These are phyloP conservation scores for Rhizophagus sp. DNA, from an alignment of 192 early-diverging fungal genomes.

Conservation along the genomic window DNA sequence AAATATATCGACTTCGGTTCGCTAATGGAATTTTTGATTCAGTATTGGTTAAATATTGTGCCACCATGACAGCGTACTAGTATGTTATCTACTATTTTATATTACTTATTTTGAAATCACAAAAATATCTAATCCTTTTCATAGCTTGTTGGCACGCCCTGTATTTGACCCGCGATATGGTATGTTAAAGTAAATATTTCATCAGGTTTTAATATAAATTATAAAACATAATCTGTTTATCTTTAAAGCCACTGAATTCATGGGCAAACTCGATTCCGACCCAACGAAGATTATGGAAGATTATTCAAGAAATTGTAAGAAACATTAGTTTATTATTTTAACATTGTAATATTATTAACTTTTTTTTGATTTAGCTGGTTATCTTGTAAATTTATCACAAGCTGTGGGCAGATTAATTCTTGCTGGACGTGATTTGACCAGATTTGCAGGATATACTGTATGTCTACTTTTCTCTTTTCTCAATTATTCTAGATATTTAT, in stretches of 20 bases:
- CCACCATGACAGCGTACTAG: conserved; percentile 69
- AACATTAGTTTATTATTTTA: background rate
- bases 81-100: conserved; percentile 34
- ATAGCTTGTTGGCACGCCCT: conserved; percentile 58
- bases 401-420: conserved; percentile 63
- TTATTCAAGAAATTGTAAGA: conserved; percentile 62
- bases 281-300: conserved; percentile 64
- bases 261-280: conserved; percentile 51
- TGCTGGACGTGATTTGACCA: conserved; percentile 64
- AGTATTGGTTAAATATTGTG: conserved; percentile 66
- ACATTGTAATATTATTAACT: background rate
- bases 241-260: conserved; percentile 52
- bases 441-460: conserved; percentile 64
- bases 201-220: background rate
- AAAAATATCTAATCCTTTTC: conserved; percentile 29
- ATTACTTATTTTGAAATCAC: too few relatives aligned
- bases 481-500: background rate
- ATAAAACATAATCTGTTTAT: background rate
- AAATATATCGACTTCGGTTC: conserved; percentile 61
- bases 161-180: conserved; percentile 61
- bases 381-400: conserved; percentile 64
- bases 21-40: conserved; percentile 65
- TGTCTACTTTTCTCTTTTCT: background rate
- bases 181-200: conserved; percentile 25
- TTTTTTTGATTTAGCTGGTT: conserved; percentile 43